Evolutionary conservation across 2,329 filamentous ascomycete genomes (phyloP), one percentile per base, ranked within the genome.

Genomic region (Setomelanomma holmii): DNA sequence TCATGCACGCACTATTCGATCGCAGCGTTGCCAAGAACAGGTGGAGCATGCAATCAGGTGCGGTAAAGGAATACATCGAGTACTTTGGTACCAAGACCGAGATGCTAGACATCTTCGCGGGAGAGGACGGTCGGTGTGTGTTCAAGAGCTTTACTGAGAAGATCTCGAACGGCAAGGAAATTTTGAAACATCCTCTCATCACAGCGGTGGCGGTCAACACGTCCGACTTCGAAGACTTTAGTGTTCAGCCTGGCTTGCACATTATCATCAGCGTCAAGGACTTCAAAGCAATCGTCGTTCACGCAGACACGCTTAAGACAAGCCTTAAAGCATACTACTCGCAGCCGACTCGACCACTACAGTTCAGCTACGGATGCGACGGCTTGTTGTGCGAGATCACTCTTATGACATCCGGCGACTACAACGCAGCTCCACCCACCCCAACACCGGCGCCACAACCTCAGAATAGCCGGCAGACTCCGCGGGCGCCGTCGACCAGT

Each of bases 121-220:
- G 69, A 7, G 86, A 89, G 46, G 84, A 89, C 40, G 86, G 78
- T 8, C 82, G 83, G 53, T 82, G 89, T 14, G 89, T 90, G 51
- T 90, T 93, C 64, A 90, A 89, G 21, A 92, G 89, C 68, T 93
- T 90, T 66, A 92, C 89, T 0, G 90, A 93, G 71, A 93, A 91
- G 75, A 85, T 89, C 7, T 82, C 86, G 49, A 88, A 86, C 61
- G 86, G 87, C 6, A 86, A 84, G 75, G 89, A 90, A 64, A 86
- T 91, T 14, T 75, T 93, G 39, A 92, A 91, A 69, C 90, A 93
- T 67, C 90, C 90, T 5, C 79, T 93, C 1, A 89, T 91, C 62
- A 93, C 90, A 8, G 90, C 89, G 23, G 90, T 93, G 55, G 85
- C 89, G 1, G 83, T 93, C 12, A 89, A 91, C 67, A 86, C 85